These are phyloP conservation scores for Tetrapyrgos nigripes DNA, from an alignment of 1,284 basidiomycete genomes.

Conservation along the genomic window DNA sequence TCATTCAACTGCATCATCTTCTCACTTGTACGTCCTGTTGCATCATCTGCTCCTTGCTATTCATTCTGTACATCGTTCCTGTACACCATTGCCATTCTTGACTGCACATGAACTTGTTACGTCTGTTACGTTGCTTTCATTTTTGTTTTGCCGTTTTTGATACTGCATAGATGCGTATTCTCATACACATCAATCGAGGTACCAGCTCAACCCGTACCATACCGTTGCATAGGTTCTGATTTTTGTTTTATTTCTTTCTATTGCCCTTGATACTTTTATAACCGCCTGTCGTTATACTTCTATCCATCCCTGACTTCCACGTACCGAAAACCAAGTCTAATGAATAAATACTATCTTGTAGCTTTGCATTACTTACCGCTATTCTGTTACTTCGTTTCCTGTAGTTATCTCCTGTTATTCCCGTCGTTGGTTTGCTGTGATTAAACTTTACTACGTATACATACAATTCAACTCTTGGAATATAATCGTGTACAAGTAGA, in stretches of 20 bases:
- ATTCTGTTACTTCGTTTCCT: not conserved
- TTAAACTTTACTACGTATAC: too few species aligned
- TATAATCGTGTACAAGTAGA: too few species aligned
- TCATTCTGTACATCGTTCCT: not conserved
- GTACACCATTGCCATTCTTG: not conserved
- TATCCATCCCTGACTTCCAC: not conserved
- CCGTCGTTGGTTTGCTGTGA: not conserved
- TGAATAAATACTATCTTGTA: not conserved
- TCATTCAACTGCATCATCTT: not conserved
- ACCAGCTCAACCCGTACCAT: too few species aligned
- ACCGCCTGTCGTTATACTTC: not conserved
- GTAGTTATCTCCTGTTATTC: too few species aligned
- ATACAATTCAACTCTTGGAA: too few species aligned
- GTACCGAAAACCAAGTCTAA: too few species aligned
- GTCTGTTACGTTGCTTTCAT: not conserved
- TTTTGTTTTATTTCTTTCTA: not conserved
- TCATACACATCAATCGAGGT: not conserved
- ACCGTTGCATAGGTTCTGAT: not conserved
- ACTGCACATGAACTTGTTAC: not conserved
- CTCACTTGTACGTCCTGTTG: not conserved
- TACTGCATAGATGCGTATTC: not conserved
- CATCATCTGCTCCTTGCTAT: not conserved
- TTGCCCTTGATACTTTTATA: not conserved
- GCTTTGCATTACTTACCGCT: not conserved
- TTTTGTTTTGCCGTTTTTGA: not conserved